Evolutionary conservation across 2,329 filamentous ascomycete genomes (phyloP).

Genomic region (Stagonosporopsis cucurbitacearum): DNA sequence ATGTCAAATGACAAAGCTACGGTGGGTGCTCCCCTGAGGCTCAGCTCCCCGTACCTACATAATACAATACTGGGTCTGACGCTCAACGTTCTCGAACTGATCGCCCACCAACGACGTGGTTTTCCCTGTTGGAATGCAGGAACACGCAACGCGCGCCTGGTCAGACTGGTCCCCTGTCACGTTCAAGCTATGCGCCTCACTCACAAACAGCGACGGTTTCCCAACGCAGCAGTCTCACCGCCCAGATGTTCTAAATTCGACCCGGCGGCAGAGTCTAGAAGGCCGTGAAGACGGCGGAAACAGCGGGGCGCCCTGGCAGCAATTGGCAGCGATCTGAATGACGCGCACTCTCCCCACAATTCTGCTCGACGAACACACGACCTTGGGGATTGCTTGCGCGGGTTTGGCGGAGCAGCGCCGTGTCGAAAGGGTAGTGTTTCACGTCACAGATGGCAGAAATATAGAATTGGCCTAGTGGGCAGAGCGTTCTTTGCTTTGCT

Average conservation of each 20-base stretch:
- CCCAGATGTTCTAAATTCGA: slow-evolving; percentile 12
- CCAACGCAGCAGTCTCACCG: slow-evolving; percentile 6
- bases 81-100: slow-evolving; percentile 12
- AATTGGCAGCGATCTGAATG: slow-evolving; percentile 17
- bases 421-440: slow-evolving; percentile 9
- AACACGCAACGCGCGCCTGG: slow-evolving; percentile 20
- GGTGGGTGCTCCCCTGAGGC: slow-evolving; percentile 2
- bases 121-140: slow-evolving; percentile 12
- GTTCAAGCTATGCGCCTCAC: slow-evolving; percentile 15
- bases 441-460: slow-evolving; percentile 1
- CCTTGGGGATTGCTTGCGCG: slow-evolving; percentile 14
- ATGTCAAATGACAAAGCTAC: not conserved
- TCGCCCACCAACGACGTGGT: slow-evolving; percentile 12
- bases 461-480: slow-evolving; percentile 5
- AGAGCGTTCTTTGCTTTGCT: not conserved
- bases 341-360: slow-evolving; percentile 22
- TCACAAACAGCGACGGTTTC: not conserved
- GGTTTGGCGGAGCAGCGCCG: slow-evolving; percentile 4
- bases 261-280: slow-evolving; percentile 16
- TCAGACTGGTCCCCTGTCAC: not conserved
- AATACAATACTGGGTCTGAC: slow-evolving; percentile 3
- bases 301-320: slow-evolving; percentile 6
- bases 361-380: slow-evolving; percentile 2
- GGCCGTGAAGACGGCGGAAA: slow-evolving; percentile 6
- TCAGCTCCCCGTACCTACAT: not conserved